Conservation (phyloP, 768 basidiomycete species). For the Dioszegia aurantiaca region DNA sequence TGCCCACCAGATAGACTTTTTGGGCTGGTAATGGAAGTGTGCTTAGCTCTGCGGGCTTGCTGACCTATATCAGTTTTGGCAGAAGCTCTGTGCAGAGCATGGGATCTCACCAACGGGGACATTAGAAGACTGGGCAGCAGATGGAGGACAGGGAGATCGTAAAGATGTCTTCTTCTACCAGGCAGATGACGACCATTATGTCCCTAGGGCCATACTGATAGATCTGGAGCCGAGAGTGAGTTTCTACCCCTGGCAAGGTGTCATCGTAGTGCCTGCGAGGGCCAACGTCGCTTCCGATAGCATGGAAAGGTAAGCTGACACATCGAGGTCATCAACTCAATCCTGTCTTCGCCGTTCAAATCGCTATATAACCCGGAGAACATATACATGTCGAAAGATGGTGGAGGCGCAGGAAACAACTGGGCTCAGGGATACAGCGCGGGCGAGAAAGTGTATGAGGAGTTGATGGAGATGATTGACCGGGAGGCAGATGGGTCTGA, state of each 20-base stretch:
- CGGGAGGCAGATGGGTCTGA: constrained; percentile 97
- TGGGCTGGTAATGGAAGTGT: neutral
- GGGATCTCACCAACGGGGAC: constrained; percentile 94
- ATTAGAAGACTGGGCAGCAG: constrained; percentile 94
- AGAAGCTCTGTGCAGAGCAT: constrained; percentile 95
- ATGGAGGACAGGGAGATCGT: constrained; percentile 74
- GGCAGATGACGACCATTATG: constrained; percentile 99
- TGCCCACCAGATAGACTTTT: too few species aligned
- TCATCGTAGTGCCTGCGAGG: too few species aligned
- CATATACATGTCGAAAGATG: constrained; percentile 91
- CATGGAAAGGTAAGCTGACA: neutral
- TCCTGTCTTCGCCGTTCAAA: constrained; percentile 80
- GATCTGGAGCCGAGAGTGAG: constrained; percentile 93
- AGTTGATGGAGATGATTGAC: constrained; percentile 98
- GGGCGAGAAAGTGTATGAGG: constrained; percentile 89
- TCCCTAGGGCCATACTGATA: constrained; percentile 86
- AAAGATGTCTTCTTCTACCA: constrained; percentile 99
- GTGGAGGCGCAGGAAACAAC: constrained; percentile 98
- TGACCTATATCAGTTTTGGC: constrained; percentile 70
- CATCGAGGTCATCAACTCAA: constrained; percentile 88
- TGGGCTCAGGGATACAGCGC: constrained; percentile 94
- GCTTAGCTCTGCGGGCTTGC: neutral
- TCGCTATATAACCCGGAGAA: constrained; percentile 96
- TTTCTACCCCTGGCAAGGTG: constrained; percentile 19
- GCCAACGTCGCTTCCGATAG: too few species aligned